These are phyloP conservation scores for Heliamphora pulchella DNA, from an alignment of 179 eudicot species.

Conservation along the genomic window DNA sequence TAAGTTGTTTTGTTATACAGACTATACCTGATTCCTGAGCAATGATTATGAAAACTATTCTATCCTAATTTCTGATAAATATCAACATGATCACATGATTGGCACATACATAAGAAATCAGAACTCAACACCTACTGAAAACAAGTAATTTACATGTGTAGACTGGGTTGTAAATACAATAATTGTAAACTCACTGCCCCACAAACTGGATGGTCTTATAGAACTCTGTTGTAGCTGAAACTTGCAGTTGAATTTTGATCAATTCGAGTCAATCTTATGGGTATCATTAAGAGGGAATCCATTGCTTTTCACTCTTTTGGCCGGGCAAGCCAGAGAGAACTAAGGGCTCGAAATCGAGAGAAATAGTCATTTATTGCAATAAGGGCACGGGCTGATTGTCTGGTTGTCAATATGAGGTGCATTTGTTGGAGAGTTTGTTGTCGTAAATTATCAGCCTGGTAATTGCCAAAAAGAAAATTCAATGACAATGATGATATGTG, in stretches of 20 bases:
- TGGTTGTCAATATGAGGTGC: constrained; percentile 72
- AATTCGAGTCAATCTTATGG: not conserved
- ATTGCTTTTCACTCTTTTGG: constrained; percentile 47
- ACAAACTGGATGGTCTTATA: too few species aligned
- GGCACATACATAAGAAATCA: not conserved
- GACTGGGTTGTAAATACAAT: too few species aligned
- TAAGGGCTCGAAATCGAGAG: constrained; percentile 77
- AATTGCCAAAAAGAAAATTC: not conserved
- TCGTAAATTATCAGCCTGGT: constrained; percentile 78
- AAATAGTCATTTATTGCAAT: constrained; percentile 72
- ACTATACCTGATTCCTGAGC: not conserved
- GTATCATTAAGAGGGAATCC: not conserved
- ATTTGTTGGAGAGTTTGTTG: constrained; percentile 79
- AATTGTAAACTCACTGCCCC: not conserved
- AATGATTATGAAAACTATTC: not conserved
- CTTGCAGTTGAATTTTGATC: not conserved
- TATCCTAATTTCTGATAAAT: not conserved
- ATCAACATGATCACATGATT: not conserved
- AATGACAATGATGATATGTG: not conserved
- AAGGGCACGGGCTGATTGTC: constrained; percentile 87
- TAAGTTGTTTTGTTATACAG: not conserved
- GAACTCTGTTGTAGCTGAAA: too few species aligned
- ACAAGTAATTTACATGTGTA: not conserved
- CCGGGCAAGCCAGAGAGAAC: constrained; percentile 87
- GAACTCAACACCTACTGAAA: not conserved